Base-by-base conservation (phyloP, 2,329 filamentous ascomycete genomes). In the Paraphaeosphaeria minitans region DNA sequence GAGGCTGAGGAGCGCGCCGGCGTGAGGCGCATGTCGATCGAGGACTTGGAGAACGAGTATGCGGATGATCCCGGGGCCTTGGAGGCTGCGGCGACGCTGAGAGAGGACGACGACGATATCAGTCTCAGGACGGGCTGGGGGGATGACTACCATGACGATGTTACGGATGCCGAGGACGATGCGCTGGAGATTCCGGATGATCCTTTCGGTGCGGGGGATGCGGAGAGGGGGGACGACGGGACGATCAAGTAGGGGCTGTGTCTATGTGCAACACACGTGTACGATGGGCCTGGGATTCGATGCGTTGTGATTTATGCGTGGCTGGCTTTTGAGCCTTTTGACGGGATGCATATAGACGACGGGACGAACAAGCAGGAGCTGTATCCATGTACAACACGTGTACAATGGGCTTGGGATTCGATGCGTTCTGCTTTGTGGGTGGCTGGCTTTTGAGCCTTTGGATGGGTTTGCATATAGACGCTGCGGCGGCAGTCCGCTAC, bases 91-190 rank as follows among this genome's bases (percentile, higher is more conserved):
- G 73, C 77, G 59, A 65, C 69, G 1, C 59, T 81, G 52, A 62
- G 80, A 6, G 82, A 84, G 52, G 81, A 83, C 22, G 83, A 83
- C 19, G 80, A 79, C 67, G 82, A 77, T 78, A 87, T 80, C 50
- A 79, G 76, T 59, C 66, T 83, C 52, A 79, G 81, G 59, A 82
- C 84, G 55, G 82, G 84, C 31, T 84, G 72, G 69, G 73, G 67
- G 22, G 73, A 75, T 35, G 73, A 73, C 53, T 81, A 80, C 63
- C 69, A 74, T 48, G 79, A 81, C 62, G 78, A 81, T 27, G 75
- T 73, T 27, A 76, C 76, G 1, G 70, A 74, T 50, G 74, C 75
- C 42, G 79, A 78, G 22, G 78, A 80, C 53, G 77, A 79, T 58
- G 79, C 77, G 1, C 61, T 71, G 6, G 73, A 76, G 29, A 70